Base-by-base conservation (phyloP, 2,329 filamentous ascomycete genomes). In the Cladosporium sp. region DNA sequence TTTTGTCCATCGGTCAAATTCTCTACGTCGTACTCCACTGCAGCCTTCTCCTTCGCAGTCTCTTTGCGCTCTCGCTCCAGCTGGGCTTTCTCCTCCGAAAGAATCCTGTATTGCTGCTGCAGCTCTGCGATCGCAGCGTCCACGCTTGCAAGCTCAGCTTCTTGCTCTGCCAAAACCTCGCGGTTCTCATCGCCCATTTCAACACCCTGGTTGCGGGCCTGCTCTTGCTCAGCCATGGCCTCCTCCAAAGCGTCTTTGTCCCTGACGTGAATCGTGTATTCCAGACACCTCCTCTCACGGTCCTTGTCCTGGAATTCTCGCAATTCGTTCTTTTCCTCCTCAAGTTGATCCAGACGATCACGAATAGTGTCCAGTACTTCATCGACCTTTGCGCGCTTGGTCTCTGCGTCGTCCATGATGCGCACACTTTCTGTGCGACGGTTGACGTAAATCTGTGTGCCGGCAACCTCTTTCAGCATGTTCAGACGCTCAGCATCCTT, bases 271-370 rank as follows among this genome's bases (percentile, higher is more conserved):
- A 96, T 92, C 0, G 92, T 94, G 70, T 97, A 97, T 73, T 97
- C 91, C 45, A 99, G 80, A 71, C 92, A 97, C 63, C 92, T 83
- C 59, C 91, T 85, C 73, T 99, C 92, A 58, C 89, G 86, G 67
- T 99, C 94, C 71, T 95, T 96, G 60, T 96, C 91, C 73, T 97
- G 94, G 70, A 92, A 99, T 7, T 87, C 91, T 45, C 91, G 86
- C 37, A 99, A 80, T 73, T 99, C 95, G 68, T 97, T 91, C 73
- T 97, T 97, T 74, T 99, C 94, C 71, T 96, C 92, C 73, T 99
- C 94, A 0, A 99, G 80, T 73, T 99, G 94, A 37, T 79, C 81
- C 55, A 99, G 79, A 54, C 94, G 86, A 68, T 95, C 90, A 67
- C 94, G 91, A 74, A 99, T 97, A 68, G 94, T 95, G 54, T 88